Evolutionary conservation across 805 yeast genomes (phyloP).

Genomic region (Hanseniaspora mollemarum): DNA sequence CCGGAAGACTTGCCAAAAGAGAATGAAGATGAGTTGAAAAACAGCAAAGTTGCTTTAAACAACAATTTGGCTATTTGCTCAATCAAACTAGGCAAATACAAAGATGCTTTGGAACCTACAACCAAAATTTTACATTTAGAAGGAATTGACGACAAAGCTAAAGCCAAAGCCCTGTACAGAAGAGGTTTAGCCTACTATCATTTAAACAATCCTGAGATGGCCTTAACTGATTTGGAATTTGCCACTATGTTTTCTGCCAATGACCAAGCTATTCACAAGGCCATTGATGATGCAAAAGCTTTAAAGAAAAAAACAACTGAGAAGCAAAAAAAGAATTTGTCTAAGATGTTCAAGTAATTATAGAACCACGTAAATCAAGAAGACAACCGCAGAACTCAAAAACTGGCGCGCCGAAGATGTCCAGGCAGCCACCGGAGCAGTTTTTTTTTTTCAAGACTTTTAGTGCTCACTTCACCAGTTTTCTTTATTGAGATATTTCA

Average conservation of each 20-base stretch:
- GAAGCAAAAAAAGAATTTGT: conserved; percentile 61
- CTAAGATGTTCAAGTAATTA: conserved; percentile 46
- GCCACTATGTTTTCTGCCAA: conserved; percentile 56
- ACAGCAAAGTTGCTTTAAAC: conserved; percentile 35
- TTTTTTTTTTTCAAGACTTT: no score
- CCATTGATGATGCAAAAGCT: conserved; percentile 48
- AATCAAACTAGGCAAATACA: conserved; percentile 47
- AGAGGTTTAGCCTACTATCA: conserved; percentile 64
- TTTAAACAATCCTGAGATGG: conserved; percentile 57
- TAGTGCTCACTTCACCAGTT: no score
- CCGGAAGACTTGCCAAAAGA: conserved; percentile 35
- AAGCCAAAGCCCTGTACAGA: conserved; percentile 78
- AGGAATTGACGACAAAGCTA: conserved; percentile 42
- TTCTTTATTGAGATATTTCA: no score
- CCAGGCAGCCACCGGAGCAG: no score
- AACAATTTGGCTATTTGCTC: conserved; percentile 68
- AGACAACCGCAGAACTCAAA: no score
- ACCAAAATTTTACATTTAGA: conserved; percentile 55
- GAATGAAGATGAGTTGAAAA: conserved; percentile 31
- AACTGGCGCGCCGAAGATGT: no score
- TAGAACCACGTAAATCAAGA: no score
- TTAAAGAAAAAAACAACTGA: conserved; percentile 44
- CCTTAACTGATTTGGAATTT: conserved; percentile 50
- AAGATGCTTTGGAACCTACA: conserved; percentile 47
- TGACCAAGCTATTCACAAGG: conserved; percentile 61